Conservation (phyloP, 1,284 basidiomycete species). For the Coniophora puteana region DNA sequence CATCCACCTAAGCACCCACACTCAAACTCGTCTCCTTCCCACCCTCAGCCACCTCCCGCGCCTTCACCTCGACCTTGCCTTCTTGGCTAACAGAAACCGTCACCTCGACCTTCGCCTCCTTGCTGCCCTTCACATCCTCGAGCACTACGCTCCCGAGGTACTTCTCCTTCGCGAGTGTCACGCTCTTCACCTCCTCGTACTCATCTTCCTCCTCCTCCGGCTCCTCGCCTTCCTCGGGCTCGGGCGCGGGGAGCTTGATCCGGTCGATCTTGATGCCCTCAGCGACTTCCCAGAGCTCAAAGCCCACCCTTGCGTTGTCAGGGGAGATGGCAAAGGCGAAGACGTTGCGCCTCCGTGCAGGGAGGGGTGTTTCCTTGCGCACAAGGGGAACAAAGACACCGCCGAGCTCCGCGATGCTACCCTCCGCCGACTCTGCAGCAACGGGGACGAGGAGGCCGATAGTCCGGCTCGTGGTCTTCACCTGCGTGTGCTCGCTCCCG, state of each 20-base stretch:
- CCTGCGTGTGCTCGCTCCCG: conserved; percentile 40
- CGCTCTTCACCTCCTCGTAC: conserved; percentile 62
- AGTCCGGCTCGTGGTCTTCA: conserved; percentile 60
- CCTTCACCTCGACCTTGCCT: conserved; percentile 48
- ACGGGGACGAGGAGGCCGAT: conserved; percentile 83
- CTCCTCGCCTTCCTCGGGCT: conserved; percentile 50
- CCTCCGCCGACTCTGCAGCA: conserved; percentile 42
- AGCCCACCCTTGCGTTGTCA: conserved; percentile 48
- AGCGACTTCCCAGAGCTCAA: conserved; percentile 89
- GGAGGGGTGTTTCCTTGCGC: conserved; percentile 74
- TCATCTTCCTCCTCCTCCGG: conserved; percentile 61
- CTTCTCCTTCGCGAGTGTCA: conserved; percentile 59
- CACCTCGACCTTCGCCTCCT: conserved; percentile 63
- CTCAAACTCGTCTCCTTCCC: conserved; percentile 20
- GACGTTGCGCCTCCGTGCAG: conserved; percentile 67
- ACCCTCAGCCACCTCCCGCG: conserved; percentile 43
- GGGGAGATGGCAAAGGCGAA: conserved; percentile 68
- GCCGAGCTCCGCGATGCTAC: conserved; percentile 37
- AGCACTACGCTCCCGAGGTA: conserved; percentile 54
- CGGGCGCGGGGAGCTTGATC: conserved; percentile 46
- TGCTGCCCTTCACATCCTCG: conserved; percentile 46
- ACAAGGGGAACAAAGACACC: conserved; percentile 68
- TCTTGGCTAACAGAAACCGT: conserved; percentile 42
- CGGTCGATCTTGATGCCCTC: conserved; percentile 78
- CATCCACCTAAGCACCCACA: conserved; percentile 16